Conservation (phyloP, 2,329 filamentous ascomycete species). For the Scopulariopsis brevicaulis region DNA sequence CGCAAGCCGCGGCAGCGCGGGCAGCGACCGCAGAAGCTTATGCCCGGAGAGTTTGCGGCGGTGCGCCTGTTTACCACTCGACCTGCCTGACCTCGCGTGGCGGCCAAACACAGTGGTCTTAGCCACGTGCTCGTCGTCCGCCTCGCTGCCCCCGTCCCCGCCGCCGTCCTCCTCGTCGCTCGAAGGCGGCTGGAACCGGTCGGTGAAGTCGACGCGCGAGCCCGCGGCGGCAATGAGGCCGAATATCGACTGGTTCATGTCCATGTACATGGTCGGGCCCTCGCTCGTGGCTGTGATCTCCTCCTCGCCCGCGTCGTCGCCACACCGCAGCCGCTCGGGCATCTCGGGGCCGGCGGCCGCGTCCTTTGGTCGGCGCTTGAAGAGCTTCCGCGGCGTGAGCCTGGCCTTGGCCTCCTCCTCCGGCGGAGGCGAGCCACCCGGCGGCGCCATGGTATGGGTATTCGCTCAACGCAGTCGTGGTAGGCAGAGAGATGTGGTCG, state of each 20-base stretch:
- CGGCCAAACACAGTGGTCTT: constrained; percentile 1
- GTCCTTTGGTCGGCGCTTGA: constrained; percentile 1
- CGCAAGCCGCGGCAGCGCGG: constrained; percentile 39
- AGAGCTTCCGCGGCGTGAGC: constrained; percentile 1
- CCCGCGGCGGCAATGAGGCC: constrained; percentile 84
- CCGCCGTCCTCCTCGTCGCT: constrained; percentile 62
- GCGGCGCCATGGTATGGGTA: constrained; percentile 1
- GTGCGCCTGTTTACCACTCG: constrained; percentile 19
- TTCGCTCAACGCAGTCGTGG: background rate
- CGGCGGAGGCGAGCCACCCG: background rate
- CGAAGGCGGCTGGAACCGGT: constrained; percentile 67
- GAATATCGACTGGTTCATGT: constrained; percentile 92
- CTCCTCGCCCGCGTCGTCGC: constrained; percentile 35
- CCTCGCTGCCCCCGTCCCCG: constrained; percentile 53
- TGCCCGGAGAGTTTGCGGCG: constrained; percentile 52
- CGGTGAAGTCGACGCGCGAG: constrained; percentile 70
- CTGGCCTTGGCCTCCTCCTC: background rate
- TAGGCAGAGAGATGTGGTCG: background rate
- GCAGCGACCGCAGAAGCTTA: constrained; percentile 54
- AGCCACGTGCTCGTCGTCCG: constrained; percentile 6
- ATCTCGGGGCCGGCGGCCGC: constrained; percentile 21
- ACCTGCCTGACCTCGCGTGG: constrained; percentile 2
- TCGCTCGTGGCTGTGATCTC: constrained; percentile 30
- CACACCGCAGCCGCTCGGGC: constrained; percentile 39
- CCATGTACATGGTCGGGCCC: constrained; percentile 42